Evolutionary conservation across 2,329 filamentous ascomycete species (phyloP).

Genomic region (Xylaria polymorpha): DNA sequence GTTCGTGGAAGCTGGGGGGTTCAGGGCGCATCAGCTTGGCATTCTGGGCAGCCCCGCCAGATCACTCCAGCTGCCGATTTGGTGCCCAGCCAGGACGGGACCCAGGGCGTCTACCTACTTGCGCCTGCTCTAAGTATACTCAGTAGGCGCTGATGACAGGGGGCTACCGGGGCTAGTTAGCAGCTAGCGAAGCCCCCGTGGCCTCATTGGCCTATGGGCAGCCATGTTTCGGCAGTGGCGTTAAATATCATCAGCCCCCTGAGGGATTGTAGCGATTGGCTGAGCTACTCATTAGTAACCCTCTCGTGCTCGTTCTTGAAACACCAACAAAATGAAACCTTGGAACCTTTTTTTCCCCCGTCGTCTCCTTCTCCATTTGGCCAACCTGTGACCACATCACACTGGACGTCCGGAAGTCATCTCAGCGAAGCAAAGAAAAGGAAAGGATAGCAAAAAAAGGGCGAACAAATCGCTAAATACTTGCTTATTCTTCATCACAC

Average conservation of each 20-base stretch:
- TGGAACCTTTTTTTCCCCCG: slow-evolving; percentile 13
- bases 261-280: slow-evolving; percentile 34
- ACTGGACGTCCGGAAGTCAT: neutral
- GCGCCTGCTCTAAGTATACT: slow-evolving; percentile 1
- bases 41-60: slow-evolving; percentile 27
- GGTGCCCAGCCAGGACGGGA: no score
- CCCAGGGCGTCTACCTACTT: neutral
- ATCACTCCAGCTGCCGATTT: slow-evolving; percentile 18
- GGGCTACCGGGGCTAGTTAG: neutral
- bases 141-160: slow-evolving; percentile 14
- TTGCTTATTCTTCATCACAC: neutral
- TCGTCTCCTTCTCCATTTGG: slow-evolving; percentile 19
- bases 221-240: slow-evolving; percentile 21
- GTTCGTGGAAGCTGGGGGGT: slow-evolving; percentile 42
- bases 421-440: neutral
- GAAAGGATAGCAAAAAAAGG: neutral
- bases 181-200: neutral
- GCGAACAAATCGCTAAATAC: no score
- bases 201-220: slow-evolving; percentile 15
- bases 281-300: slow-evolving; percentile 8
- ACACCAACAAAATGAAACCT: slow-evolving; percentile 37
- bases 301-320: slow-evolving; percentile 36
- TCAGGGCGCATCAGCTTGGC: slow-evolving; percentile 45
- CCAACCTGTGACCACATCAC: neutral
- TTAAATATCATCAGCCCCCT: slow-evolving; percentile 16